Percentiles rank a stretch among this genome's conserved stretches.
phyloP scores from a whole-genome alignment of 2,329 filamentous ascomycete genomes.

The Pseudomassariella vexata region DNA sequence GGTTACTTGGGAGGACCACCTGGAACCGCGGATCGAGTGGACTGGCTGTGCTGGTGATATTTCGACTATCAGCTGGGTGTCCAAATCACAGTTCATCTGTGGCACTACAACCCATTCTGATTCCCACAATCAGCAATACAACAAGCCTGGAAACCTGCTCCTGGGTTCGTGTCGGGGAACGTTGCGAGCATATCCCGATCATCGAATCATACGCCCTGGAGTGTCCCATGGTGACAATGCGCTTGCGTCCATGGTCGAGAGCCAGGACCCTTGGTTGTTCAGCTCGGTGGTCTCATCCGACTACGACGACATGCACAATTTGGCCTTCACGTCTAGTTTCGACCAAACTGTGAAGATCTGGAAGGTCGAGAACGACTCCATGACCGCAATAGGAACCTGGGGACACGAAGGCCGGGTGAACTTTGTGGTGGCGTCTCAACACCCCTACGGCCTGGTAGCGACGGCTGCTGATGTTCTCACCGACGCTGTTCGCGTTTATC shows the following conservation, averaged over 20 bases:
- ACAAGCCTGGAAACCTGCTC: constrained; percentile 57
- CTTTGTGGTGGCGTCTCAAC: constrained; percentile 51
- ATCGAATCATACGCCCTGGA: constrained; percentile 49
- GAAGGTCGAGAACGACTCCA: constrained; percentile 36
- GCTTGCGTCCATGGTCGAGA: constrained; percentile 48
- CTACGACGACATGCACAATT: constrained; percentile 37
- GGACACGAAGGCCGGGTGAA: constrained; percentile 53
- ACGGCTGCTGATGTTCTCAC: constrained; percentile 52
- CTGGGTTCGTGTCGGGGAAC: constrained; percentile 43
- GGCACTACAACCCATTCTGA: constrained; percentile 60
- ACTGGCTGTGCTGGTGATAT: constrained; percentile 59
- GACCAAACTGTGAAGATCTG: constrained; percentile 58
- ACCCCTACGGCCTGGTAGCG: constrained; percentile 44
- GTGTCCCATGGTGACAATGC: constrained; percentile 50
- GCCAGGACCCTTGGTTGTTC: constrained; percentile 58
- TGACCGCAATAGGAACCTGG: constrained; percentile 47
- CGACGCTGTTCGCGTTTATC: constrained; percentile 53
- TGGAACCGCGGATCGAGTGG: constrained; percentile 48
- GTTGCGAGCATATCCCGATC: constrained; percentile 48
- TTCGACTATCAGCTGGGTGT: constrained; percentile 51
- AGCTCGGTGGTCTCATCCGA: constrained; percentile 59
- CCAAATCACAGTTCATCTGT: constrained; percentile 48
- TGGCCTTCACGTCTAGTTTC: constrained; percentile 56
- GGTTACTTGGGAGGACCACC: constrained; percentile 42
- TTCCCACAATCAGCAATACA: constrained; percentile 59